phyloP scores from a whole-genome alignment of 2,329 filamentous ascomycete genomes.

The Aspergillus uvarum region DNA sequence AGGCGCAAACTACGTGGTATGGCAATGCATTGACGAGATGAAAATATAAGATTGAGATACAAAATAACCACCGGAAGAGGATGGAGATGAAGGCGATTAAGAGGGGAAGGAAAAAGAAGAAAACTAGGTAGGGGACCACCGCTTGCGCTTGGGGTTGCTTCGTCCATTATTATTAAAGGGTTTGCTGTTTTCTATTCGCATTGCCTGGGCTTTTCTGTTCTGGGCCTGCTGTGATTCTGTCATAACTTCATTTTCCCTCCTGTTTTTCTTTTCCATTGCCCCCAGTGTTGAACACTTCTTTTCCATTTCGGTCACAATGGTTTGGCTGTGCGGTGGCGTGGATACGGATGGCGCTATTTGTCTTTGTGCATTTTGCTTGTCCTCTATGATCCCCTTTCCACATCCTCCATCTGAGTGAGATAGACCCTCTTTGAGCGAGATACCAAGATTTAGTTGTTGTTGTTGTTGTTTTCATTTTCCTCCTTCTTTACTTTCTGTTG shows the following conservation, averaged over 20 bases:
- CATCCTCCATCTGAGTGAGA: constrained; percentile 34
- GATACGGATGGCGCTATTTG: constrained; percentile 38
- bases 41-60: constrained; percentile 11
- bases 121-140: constrained; percentile 2
- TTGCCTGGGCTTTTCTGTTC: constrained; percentile 14
- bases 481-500: constrained; percentile 21
- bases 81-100: constrained; percentile 3
- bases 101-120: background rate
- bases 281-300: constrained; percentile 17
- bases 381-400: constrained; percentile 26
- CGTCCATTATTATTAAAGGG: constrained; percentile 19
- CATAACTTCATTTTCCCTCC: constrained; percentile 25
- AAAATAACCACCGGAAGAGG: constrained; percentile 10
- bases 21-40: constrained; percentile 18
- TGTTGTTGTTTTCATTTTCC: background rate
- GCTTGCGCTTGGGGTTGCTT: constrained; percentile 10
- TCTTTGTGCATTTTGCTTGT: constrained; percentile 35
- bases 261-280: constrained; percentile 13
- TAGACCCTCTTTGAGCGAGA: constrained; percentile 43
- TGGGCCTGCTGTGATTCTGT: constrained; percentile 21
- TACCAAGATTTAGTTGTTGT: constrained; percentile 39
- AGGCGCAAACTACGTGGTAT: constrained; percentile 38
- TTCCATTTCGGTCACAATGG: constrained; percentile 28
- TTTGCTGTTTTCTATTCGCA: constrained; percentile 7
- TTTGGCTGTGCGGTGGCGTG: constrained; percentile 34